phyloP scores from a whole-genome alignment of 192 early-diverging fungal species.

The Umbelopsis ramanniana region DNA sequence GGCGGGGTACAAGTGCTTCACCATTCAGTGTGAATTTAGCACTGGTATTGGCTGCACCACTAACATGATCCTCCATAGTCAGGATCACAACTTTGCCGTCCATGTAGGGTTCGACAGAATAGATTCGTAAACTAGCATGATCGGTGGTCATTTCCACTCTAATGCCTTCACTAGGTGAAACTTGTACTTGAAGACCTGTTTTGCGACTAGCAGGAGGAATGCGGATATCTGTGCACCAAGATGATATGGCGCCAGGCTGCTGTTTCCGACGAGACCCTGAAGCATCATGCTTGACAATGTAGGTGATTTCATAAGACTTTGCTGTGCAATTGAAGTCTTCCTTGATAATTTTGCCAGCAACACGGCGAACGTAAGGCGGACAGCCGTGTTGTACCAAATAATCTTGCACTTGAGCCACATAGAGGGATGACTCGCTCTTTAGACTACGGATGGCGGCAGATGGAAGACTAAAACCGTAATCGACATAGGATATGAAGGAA shows the following conservation, averaged over 20 bases:
- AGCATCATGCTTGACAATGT: slow-evolving; percentile 44
- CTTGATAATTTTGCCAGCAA: slow-evolving; percentile 48
- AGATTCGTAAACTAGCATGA: slow-evolving; percentile 45
- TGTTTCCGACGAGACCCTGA: slow-evolving; percentile 34
- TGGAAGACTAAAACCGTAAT: slow-evolving; percentile 49
- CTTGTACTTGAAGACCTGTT: slow-evolving; percentile 48
- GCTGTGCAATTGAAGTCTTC: slow-evolving; percentile 46
- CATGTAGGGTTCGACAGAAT: slow-evolving; percentile 26
- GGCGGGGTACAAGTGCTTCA: slow-evolving; percentile 29
- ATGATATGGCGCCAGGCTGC: slow-evolving; percentile 2
- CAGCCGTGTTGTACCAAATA: slow-evolving; percentile 51
- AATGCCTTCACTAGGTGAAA: slow-evolving; percentile 45
- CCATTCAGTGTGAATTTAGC: slow-evolving; percentile 21
- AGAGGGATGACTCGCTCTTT: slow-evolving; percentile 42
- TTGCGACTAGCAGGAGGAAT: slow-evolving; percentile 45
- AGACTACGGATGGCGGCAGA: slow-evolving; percentile 43
- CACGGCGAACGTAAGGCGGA: slow-evolving; percentile 57
- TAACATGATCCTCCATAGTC: neutral
- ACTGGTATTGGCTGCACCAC: neutral
- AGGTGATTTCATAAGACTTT: slow-evolving; percentile 47
- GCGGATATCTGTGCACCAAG: slow-evolving; percentile 53
- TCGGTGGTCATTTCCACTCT: slow-evolving; percentile 51
- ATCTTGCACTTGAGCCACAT: slow-evolving; percentile 46
- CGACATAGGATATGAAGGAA: slow-evolving; percentile 49
- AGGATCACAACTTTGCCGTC: slow-evolving; percentile 19